Evolutionary conservation across 495 filamentous ascomycete genomes (phyloP), one percentile per base, ranked within the genome.

Genomic region (Echria macrotheca): DNA sequence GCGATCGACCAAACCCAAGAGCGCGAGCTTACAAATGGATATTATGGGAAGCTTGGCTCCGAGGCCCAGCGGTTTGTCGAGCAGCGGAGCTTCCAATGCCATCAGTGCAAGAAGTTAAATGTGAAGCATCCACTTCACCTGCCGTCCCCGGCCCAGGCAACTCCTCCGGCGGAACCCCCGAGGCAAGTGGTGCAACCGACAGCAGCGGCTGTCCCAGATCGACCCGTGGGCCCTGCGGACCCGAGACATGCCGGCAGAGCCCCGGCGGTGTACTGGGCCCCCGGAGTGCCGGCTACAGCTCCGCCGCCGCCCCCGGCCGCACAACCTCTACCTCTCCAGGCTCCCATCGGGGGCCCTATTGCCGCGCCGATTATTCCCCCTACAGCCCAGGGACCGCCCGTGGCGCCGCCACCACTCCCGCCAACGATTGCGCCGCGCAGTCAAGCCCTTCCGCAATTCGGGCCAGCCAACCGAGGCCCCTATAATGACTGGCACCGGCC

Each of bases 31-130:
- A 65, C 62, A 2, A 74, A 76, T 49, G 70, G 69, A 5, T 63
- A 71, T 29, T 58, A 56, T 24, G 67, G 64, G 11, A 62, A 60
- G 22, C 35, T 70, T 4, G 65, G 66, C 25, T 59, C 65, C 1
- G 69, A 70, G 54, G 72, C 66, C 1, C 62, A 65, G 47, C 73
- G 65, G 49, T 74, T 78, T 46, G 62, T 74, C 22, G 69, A 73
- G 9, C 74, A 78, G 53, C 67, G 75, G 35, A 69, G 63, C 32
- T 71, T 71, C 44, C 76, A 79, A 49, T 80, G 77, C 50, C 77
- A 80, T 52, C 73, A 79, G 52, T 80, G 77, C 46, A 76, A 71
- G 56, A 77, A 69, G 53, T 56, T 61, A 1, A 60, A 57, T 2
- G 66, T 67, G 33, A 65, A 70, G 40, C 64, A 70, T 1, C 47